Evolutionary conservation across 2,329 filamentous ascomycete genomes (phyloP).

Genomic region (Cordyceps fumosorosea): DNA sequence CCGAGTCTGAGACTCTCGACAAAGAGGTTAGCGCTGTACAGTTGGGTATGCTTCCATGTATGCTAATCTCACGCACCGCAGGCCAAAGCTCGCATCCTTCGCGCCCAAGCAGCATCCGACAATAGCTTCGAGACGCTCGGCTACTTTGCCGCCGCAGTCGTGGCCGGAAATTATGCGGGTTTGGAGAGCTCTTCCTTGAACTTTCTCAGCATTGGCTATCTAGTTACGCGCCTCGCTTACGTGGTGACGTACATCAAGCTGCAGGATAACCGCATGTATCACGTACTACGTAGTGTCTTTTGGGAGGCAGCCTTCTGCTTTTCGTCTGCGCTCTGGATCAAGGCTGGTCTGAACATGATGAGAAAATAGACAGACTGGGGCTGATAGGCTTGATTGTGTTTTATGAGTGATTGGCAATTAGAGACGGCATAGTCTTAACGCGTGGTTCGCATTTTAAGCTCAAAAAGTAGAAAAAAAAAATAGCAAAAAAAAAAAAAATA

Average conservation of each 20-base stretch:
- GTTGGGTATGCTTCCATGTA: no score
- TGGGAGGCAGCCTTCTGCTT: conserved; percentile 21
- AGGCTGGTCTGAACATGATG: not conserved
- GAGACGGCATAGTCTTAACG: no score
- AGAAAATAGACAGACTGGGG: not conserved
- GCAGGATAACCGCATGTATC: conserved; percentile 30
- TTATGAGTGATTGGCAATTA: not conserved
- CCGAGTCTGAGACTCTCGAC: not conserved
- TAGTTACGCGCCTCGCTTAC: conserved; percentile 27
- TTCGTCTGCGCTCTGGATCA: not conserved
- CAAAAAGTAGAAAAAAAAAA: not conserved
- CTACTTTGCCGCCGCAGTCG: conserved; percentile 28
- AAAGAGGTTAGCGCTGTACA: not conserved
- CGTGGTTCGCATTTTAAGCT: no score
- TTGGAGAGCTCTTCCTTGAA: conserved; percentile 27
- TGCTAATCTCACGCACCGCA: conserved; percentile 16
- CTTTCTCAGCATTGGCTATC: conserved; percentile 25
- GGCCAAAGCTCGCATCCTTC: conserved; percentile 46
- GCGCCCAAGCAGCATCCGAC: conserved; percentile 37
- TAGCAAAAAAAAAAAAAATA: not conserved
- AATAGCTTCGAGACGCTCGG: conserved; percentile 31
- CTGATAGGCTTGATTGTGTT: not conserved
- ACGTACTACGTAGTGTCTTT: conserved; percentile 25
- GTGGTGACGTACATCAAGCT: conserved; percentile 30
- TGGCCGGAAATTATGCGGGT: conserved; percentile 31